Percentiles rank a stretch among this genome's conserved stretches.
phyloP scores from a whole-genome alignment of 345 rosid genomes.

The Conringia planisiliqua region DNA sequence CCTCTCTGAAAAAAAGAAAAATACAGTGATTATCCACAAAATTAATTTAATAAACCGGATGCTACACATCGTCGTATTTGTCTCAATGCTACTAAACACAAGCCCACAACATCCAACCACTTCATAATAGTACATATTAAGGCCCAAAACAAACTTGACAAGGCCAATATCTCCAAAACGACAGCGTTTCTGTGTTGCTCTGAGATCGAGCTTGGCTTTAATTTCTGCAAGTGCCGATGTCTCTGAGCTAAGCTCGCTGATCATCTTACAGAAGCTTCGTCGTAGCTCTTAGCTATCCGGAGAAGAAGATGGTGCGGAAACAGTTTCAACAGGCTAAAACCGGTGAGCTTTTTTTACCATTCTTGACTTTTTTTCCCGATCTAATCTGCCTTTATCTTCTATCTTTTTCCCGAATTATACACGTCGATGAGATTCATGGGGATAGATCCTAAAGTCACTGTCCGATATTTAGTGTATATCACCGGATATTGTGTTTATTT shows the following conservation, averaged over 20 bases:
- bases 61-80: neutral
- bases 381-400: neutral
- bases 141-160: neutral
- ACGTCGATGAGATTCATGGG: neutral
- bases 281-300: neutral
- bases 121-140: neutral
- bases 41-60: neutral
- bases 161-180: neutral
- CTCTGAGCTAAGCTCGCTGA: conserved; percentile 11
- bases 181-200: neutral
- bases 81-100: neutral
- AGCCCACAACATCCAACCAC: neutral
- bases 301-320: conserved; percentile 56
- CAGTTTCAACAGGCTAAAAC: conserved; percentile 56
- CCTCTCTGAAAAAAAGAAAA: neutral
- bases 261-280: conserved; percentile 5
- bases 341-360: conserved; percentile 34
- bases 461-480: neutral
- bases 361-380: neutral
- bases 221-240: neutral
- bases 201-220: conserved; percentile 4
- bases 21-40: neutral
- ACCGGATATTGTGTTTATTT: neutral
- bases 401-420: neutral
- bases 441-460: neutral